phyloP scores from a whole-genome alignment of 352 stramenopile genomes.

The Blastocystis sp. region DNA sequence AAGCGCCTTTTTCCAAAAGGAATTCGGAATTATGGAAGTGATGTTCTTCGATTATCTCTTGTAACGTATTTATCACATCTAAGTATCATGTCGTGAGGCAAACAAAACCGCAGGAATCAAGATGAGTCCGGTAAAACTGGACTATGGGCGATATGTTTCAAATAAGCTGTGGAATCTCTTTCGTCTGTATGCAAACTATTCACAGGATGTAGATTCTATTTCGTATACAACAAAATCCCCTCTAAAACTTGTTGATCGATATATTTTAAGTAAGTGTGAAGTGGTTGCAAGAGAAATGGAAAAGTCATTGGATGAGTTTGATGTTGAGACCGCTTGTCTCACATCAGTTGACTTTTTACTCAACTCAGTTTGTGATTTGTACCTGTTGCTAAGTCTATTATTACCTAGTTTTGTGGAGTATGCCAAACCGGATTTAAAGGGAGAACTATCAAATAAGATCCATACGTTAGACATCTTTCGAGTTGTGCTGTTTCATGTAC shows the following conservation, averaged over 20 bases:
- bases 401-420: conserved; percentile 77
- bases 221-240: conserved; percentile 66
- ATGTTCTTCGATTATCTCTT: conserved; percentile 76
- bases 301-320: neutral
- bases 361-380: conserved; percentile 32
- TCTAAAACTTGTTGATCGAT: neutral
- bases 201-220: conserved; percentile 69
- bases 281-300: neutral
- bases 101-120: conserved; percentile 72
- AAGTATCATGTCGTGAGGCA: conserved; percentile 66
- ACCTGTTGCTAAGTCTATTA: neutral
- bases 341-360: neutral
- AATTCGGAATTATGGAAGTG: conserved; percentile 72
- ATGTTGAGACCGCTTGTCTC: neutral
- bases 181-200: conserved; percentile 73
- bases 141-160: conserved; percentile 91
- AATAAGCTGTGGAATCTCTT: conserved; percentile 99
- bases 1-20: conserved; percentile 62
- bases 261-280: conserved; percentile 19
- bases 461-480: conserved; percentile 72
- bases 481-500: conserved; percentile 75
- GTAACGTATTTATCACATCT: conserved; percentile 75
- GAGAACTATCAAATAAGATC: conserved; percentile 66
- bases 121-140: conserved; percentile 84
- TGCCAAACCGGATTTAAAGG: conserved; percentile 70